These are phyloP conservation scores for Hypoxylon sp. DNA, from an alignment of 2,329 filamentous ascomycete species.

Conservation along the genomic window DNA sequence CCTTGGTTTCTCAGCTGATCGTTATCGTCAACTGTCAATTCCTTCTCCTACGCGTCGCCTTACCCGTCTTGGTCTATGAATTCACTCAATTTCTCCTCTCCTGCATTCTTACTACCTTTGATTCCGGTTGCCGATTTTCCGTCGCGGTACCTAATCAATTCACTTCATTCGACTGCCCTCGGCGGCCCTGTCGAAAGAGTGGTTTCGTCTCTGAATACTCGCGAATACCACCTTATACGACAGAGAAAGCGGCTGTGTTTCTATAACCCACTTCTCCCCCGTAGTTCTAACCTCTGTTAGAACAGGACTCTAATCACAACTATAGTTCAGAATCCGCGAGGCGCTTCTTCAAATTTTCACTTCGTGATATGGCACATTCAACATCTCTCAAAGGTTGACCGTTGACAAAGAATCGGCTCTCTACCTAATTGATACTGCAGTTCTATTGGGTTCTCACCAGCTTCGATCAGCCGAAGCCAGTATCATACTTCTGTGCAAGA, in stretches of 20 bases:
- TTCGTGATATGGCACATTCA: slow-evolving; percentile 30
- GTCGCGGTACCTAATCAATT: not conserved
- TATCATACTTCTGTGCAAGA: slow-evolving; percentile 25
- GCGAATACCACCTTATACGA: slow-evolving; percentile 8
- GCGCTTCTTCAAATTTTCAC: slow-evolving; percentile 9
- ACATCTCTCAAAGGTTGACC: slow-evolving; percentile 21
- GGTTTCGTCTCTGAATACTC: slow-evolving; percentile 11
- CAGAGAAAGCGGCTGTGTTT: slow-evolving; percentile 9
- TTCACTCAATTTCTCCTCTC: slow-evolving; percentile 6
- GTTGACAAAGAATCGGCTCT: slow-evolving; percentile 7
- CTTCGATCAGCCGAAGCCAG: not conserved
- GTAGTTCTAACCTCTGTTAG: slow-evolving; percentile 3
- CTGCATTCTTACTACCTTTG: slow-evolving; percentile 31
- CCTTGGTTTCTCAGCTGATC: slow-evolving; percentile 18
- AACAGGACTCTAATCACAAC: not conserved
- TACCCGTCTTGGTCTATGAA: slow-evolving; percentile 11
- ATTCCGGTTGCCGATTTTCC: slow-evolving; percentile 10
- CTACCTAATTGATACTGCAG: slow-evolving; percentile 10
- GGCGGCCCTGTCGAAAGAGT: slow-evolving; percentile 12
- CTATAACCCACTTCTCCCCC: slow-evolving; percentile 1
- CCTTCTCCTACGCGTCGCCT: slow-evolving; percentile 11
- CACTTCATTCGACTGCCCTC: slow-evolving; percentile 4
- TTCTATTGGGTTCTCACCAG: slow-evolving; percentile 4
- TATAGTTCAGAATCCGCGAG: not conserved
- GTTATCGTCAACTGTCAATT: slow-evolving; percentile 21